Percentiles rank a stretch among this genome's conserved stretches.
Conservation (phyloP, 2,329 filamentous ascomycete genomes). For the Triangularia setosa region DNA sequence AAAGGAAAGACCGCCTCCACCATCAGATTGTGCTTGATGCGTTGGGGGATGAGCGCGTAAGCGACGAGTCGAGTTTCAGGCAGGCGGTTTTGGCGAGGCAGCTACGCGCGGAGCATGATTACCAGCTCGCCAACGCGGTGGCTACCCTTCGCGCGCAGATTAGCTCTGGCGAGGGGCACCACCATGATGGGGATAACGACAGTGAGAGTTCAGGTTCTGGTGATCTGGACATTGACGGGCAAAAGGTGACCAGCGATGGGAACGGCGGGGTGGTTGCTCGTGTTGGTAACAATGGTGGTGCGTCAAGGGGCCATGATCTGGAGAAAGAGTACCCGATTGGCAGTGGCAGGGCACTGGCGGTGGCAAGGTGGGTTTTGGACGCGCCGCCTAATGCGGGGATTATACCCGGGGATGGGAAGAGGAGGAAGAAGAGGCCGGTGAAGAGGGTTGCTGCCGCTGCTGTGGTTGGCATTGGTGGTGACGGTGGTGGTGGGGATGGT, state of each 20-base stretch:
- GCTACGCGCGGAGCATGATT: conserved; percentile 54
- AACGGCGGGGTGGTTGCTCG: conserved; percentile 39
- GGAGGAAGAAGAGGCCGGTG: conserved; percentile 34
- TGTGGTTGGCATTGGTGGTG: not conserved
- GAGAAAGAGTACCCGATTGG: conserved; percentile 65
- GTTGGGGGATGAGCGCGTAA: conserved; percentile 62
- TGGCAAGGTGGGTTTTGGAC: conserved; percentile 66
- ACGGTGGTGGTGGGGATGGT: too few relatives aligned
- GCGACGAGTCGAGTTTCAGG: conserved; percentile 63
- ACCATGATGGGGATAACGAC: not conserved
- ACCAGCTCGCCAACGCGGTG: conserved; percentile 23
- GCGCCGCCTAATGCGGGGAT: conserved; percentile 40
- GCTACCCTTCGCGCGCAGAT: not conserved
- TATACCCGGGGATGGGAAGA: conserved; percentile 29
- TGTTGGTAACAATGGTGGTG: conserved; percentile 49
- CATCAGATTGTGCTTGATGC: conserved; percentile 65
- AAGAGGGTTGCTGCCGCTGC: conserved; percentile 6
- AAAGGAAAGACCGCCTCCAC: conserved; percentile 56
- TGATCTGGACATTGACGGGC: not conserved
- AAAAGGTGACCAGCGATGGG: not conserved
- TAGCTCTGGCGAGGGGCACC: not conserved
- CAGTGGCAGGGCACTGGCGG: conserved; percentile 64
- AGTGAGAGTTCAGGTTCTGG: not conserved
- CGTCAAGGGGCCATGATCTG: conserved; percentile 29
- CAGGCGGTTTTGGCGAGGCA: conserved; percentile 60